Evolutionary conservation across 2,329 filamentous ascomycete species (phyloP), one percentile per base, ranked within the genome.

Genomic region (Pseudogymnoascus sp.): DNA sequence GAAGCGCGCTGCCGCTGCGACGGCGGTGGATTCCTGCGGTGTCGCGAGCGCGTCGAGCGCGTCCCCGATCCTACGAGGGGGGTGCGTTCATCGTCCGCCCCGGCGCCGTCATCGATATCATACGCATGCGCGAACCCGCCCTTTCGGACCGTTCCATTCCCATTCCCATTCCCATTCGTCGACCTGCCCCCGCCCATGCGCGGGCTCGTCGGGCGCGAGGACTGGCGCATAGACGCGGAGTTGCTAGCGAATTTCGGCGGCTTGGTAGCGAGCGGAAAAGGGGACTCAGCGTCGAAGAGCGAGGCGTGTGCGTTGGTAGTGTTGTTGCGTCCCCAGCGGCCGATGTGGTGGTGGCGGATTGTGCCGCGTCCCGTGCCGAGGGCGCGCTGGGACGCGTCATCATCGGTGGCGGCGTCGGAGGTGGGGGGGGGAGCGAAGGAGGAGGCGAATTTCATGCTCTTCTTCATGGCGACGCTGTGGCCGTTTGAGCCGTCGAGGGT

Each of bases 371-470:
- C 82, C 2, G 84, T 86, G 28, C 88, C 86, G 22, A 79, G 78
- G 14, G 80, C 79, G 22, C 81, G 84, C 62, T 85, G 84, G 66
- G 84, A 84, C 14, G 87, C 87, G 61, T 87, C 85, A 62, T 88
- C 84, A 16, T 92, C 88, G 58, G 82, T 86, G 59, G 86, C 82
- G 19, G 76, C 66, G 19, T 45, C 41, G 63, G 73, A 77, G 35
- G 66, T 64, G 5, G 65, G 63, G n/a, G 73, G 71, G 16, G 79
- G 76, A 65, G 78, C 80, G 66, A 83, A 84, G 66, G 82, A 85
- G 67, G 80, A 86, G 63, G 90, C 89, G 72, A 97, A 97, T 71
- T 97, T 97, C 91, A 96, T 97, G 75, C 89, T 95, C 78, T 91
- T 92, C 77, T 95, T 97, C 68, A 88, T 84, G 7, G 83, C 83